A percentile compares a stretch with the other conserved stretches of the same genome.
Conservation (phyloP, 257 asterid genomes). For the Fraxinus anomala region DNA sequence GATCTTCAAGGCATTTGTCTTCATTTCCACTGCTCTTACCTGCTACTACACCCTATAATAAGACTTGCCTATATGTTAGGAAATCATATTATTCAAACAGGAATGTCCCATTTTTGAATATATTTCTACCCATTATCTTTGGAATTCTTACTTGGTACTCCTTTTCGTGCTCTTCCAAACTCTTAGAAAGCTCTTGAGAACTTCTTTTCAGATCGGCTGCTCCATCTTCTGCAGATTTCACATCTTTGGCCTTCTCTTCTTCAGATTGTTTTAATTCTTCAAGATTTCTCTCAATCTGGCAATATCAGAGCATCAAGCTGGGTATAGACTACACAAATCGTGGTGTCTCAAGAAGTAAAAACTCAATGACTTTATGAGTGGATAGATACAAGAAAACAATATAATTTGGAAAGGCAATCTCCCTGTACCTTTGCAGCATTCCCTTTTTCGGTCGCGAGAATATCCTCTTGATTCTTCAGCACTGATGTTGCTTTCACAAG, state of each 20-base stretch:
- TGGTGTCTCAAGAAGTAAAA: constrained; percentile 14
- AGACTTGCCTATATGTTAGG: constrained; percentile 5
- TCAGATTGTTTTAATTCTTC: constrained; percentile 79
- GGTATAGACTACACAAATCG: constrained; percentile 20
- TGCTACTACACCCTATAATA: constrained; percentile 82
- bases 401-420: constrained; percentile 8
- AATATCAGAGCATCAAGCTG: constrained; percentile 20
- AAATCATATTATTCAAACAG: constrained; percentile 7
- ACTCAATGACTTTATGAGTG: neutral
- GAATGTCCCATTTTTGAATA: neutral
- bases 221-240: constrained; percentile 78
- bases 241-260: constrained; percentile 69
- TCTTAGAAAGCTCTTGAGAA: constrained; percentile 68
- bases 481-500: constrained; percentile 79
- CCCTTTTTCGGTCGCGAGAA: constrained; percentile 64
- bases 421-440: constrained; percentile 65
- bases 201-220: constrained; percentile 71
- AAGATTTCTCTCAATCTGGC: constrained; percentile 67
- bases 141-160: constrained; percentile 71
- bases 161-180: constrained; percentile 83
- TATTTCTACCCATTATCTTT: neutral
- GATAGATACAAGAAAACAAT: constrained; percentile 17
- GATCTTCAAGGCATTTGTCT: constrained; percentile 98
- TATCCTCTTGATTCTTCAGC: constrained; percentile 71
- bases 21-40: constrained; percentile 95